Evolutionary conservation across 2,329 filamentous ascomycete species (phyloP), one percentile per base, ranked within the genome.

Genomic region (Fusarium compactum): DNA sequence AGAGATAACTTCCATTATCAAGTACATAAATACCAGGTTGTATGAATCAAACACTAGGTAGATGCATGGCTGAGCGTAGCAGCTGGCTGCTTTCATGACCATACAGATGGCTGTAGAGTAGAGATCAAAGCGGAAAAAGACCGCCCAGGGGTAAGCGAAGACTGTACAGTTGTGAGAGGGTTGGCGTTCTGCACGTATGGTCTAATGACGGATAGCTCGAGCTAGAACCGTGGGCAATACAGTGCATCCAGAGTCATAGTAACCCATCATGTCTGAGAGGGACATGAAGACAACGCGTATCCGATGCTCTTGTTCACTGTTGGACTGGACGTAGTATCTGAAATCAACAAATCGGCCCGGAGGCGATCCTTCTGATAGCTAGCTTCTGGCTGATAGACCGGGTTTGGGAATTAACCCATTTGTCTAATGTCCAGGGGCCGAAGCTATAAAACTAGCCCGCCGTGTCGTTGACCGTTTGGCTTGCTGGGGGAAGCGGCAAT

Each of bases 311-410:
- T 44, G 30, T 29, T 16, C 41, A 44, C 41, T 44, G 20, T 22
- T 24, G 15, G 14, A 24, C 20, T 24, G 20, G 16, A 34, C n/a
- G 29, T 22, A 11, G 15, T 29, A 29, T 32, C 27, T 41, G 22
- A 50, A 62, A 52, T 34, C 60, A 54, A 51, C 38, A 34, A 51
- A 58, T 64, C 58, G 58, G 62, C 25, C 54, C 46, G 58, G 50
- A 27, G 46, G 45, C 29, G 45, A 59, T 57, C 45, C 24, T 34
- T 51, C 58, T 51, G 48, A 46, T 38, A 67, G 46, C 40, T 38
- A 67, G 46, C 40, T 41, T 18, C 56, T 41, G 29, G 45, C 43
- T 16, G 43, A 48, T 34, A 59, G 24, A 29, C 29, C 16, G 25
- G 44, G 44, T 22, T 30, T 53, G 34, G 20, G 38, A 64, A 63